Conservation (phyloP, 805 yeast species). For the Candida adriatica region DNA sequence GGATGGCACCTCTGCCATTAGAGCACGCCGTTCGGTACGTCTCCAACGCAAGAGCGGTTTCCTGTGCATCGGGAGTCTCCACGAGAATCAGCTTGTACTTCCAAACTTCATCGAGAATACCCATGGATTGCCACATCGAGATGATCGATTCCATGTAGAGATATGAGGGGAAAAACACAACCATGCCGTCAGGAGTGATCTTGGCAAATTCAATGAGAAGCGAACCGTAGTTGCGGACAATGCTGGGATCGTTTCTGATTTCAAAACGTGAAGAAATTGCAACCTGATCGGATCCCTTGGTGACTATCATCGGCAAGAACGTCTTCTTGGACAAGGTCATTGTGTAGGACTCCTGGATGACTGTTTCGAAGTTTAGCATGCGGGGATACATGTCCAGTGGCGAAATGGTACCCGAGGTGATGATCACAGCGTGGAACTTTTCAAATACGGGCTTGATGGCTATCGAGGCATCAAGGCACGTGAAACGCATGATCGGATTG, state of each 20-base stretch:
- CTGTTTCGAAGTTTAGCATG: slow-evolving; percentile 91
- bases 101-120: slow-evolving; percentile 97
- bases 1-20: slow-evolving; percentile 95
- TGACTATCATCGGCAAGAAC: slow-evolving; percentile 90
- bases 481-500: slow-evolving; percentile 86
- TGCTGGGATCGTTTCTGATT: slow-evolving; percentile 95
- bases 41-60: slow-evolving; percentile 90
- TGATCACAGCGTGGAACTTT: slow-evolving; percentile 82
- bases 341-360: slow-evolving; percentile 88
- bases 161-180: slow-evolving; percentile 95
- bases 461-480: slow-evolving; percentile 95
- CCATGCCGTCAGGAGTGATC: slow-evolving; percentile 96
- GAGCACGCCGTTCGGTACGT: slow-evolving; percentile 95
- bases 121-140: slow-evolving; percentile 99
- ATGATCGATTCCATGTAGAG: slow-evolving; percentile 97
- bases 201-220: slow-evolving; percentile 87
- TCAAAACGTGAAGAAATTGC: slow-evolving; percentile 95
- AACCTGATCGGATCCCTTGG: slow-evolving; percentile 97
- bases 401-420: slow-evolving; percentile 96
- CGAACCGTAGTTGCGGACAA: slow-evolving; percentile 94
- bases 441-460: slow-evolving; percentile 97
- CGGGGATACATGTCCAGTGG: slow-evolving; percentile 98
- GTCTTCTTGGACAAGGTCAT: slow-evolving; percentile 93
- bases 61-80: slow-evolving; percentile 99
- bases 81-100: slow-evolving; percentile 90